Evolutionary conservation across 495 filamentous ascomycete species (phyloP), one percentile per base, ranked within the genome.

Genomic region (Podospora comata): DNA sequence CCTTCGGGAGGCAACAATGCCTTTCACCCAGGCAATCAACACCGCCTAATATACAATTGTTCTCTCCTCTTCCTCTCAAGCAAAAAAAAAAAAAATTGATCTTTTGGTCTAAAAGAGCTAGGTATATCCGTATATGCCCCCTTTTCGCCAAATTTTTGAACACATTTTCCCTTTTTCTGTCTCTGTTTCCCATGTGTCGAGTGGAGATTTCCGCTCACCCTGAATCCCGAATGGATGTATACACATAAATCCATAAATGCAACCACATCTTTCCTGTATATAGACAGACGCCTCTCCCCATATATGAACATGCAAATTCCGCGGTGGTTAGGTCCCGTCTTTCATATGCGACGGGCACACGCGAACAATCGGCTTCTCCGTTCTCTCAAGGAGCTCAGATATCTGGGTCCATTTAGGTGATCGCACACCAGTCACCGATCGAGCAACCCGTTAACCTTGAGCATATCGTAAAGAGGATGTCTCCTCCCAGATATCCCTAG

Each of bases 1-100:
- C 60, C 60, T 62, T 62, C 60, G 60, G 27, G 60, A n/a, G 60
- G 30, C 60, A 62, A 62, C 56, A 62, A 27, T 62, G 60, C 27
- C 18, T 28, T 20, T 13, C 26, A 9, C 26, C 59, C 26, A 16
- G 30, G 9, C 20, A 61, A 16, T 11, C 59, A 61, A 16, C 18
- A 28, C 30, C 2, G 0, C 39, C 30, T 55, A 27, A 9, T 55
- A 48, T 64, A 20, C 39, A 48, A 16, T 48, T 48, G 39, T 48
- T 7, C 4, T 23, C 23, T 23, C 23, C 30, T 7, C 39, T 48
- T 48, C 39, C 15, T 48, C 39, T 48, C 39, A 48, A 48, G 39
- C 39, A 13, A 48, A 48, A 48, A 48, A 16, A 23, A 23, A 23
- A 1, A n/a, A 44, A 32, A 32, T 2, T 5, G 4, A 32, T 32